Evolutionary conservation across 2,329 filamentous ascomycete genomes (phyloP).

Genomic region (Ophiostoma piceae): DNA sequence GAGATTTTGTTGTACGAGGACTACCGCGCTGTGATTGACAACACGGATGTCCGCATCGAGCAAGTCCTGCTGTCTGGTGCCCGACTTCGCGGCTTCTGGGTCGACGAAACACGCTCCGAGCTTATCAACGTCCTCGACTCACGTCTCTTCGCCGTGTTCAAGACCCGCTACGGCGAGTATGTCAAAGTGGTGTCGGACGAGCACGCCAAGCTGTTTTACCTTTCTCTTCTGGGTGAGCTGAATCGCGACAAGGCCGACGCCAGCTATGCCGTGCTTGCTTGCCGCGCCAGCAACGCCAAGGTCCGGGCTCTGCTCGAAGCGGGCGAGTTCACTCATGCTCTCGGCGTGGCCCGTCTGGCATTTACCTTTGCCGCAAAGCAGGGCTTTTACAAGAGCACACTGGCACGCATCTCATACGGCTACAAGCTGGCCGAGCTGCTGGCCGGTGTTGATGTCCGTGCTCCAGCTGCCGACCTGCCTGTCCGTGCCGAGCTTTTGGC

Average conservation of each 20-base stretch:
- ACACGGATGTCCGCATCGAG: slow-evolving; percentile 31
- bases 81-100: slow-evolving; percentile 37
- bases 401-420: slow-evolving; percentile 39
- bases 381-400: slow-evolving; percentile 37
- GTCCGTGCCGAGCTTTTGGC: slow-evolving; percentile 35
- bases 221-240: slow-evolving; percentile 39
- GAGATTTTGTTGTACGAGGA: slow-evolving; percentile 39
- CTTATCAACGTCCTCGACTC: slow-evolving; percentile 36
- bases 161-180: slow-evolving; percentile 32
- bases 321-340: slow-evolving; percentile 38
- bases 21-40: slow-evolving; percentile 32
- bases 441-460: slow-evolving; percentile 38
- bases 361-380: slow-evolving; percentile 41
- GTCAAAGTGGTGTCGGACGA: slow-evolving; percentile 31
- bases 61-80: slow-evolving; percentile 37
- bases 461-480: slow-evolving; percentile 34
- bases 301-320: slow-evolving; percentile 36
- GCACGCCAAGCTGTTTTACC: slow-evolving; percentile 38
- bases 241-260: slow-evolving; percentile 33
- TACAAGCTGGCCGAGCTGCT: slow-evolving; percentile 44
- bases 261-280: slow-evolving; percentile 37
- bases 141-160: slow-evolving; percentile 39
- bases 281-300: slow-evolving; percentile 36
- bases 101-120: slow-evolving; percentile 30
- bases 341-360: slow-evolving; percentile 40